Evolutionary conservation across 352 stramenopile genomes (phyloP).

Genomic region (Pythium sukuiense): DNA sequence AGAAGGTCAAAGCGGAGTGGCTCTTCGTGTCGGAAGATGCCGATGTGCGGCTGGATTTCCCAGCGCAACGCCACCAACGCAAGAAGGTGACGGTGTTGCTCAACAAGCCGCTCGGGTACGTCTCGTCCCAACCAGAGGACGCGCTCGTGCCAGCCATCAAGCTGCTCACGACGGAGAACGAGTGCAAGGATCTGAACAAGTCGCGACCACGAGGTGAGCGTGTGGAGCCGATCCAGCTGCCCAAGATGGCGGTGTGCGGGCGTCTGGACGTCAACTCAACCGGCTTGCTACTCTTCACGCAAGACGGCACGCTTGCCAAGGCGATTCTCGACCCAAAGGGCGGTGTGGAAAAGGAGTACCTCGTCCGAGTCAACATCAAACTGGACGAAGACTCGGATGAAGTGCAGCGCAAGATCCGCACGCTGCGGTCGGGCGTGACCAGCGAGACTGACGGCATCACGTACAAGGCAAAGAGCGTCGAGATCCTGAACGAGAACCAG

Average conservation of each 20-base stretch:
- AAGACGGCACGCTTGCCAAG: conserved; percentile 79
- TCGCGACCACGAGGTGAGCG: conserved; percentile 33
- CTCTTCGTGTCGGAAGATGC: conserved; percentile 62
- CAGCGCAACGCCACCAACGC: conserved; percentile 67
- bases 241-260: conserved; percentile 83
- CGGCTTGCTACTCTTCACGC: conserved; percentile 77
- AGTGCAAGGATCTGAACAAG: conserved; percentile 64
- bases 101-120: conserved; percentile 82
- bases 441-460: conserved; percentile 49
- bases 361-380: conserved; percentile 68
- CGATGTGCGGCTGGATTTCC: conserved; percentile 58
- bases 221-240: conserved; percentile 54
- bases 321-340: conserved; percentile 71
- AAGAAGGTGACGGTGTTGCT: conserved; percentile 81
- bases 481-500: conserved; percentile 81
- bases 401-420: conserved; percentile 36
- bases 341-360: conserved; percentile 83
- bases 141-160: conserved; percentile 70
- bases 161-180: conserved; percentile 76
- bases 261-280: conserved; percentile 86
- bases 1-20: conserved; percentile 62
- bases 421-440: conserved; percentile 57
- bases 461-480: conserved; percentile 76
- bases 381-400: conserved; percentile 43
- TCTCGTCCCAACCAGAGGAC: conserved; percentile 76